These are phyloP conservation scores for Alternaria sp. DNA, from an alignment of 2,329 filamentous ascomycete species.

Conservation along the genomic window DNA sequence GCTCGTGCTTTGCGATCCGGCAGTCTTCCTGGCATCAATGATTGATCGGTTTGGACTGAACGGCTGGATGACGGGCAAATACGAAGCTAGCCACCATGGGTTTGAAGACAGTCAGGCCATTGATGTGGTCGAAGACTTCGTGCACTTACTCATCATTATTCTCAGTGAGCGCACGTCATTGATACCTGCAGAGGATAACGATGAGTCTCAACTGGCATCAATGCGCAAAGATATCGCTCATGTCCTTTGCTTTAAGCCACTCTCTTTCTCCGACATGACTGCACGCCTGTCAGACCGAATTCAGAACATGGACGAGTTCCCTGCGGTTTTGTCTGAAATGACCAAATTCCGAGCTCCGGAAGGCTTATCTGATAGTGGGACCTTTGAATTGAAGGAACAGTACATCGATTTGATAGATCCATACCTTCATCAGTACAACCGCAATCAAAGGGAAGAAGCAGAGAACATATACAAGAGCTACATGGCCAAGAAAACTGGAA, in stretches of 20 bases:
- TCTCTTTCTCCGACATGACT: constrained; percentile 92
- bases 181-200: constrained; percentile 71
- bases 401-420: constrained; percentile 91
- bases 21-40: constrained; percentile 84
- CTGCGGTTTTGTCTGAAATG: constrained; percentile 83
- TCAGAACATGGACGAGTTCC: constrained; percentile 87
- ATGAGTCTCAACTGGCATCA: constrained; percentile 70
- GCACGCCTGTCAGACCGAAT: constrained; percentile 87
- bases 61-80: constrained; percentile 85
- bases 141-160: constrained; percentile 89
- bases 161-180: constrained; percentile 88
- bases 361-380: constrained; percentile 89
- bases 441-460: constrained; percentile 95
- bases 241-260: constrained; percentile 92
- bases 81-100: constrained; percentile 68
- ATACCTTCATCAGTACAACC: constrained; percentile 94
- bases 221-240: constrained; percentile 92
- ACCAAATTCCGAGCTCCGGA: constrained; percentile 90
- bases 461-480: constrained; percentile 87
- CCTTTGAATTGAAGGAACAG: constrained; percentile 88
- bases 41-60: constrained; percentile 91
- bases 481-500: constrained; percentile 86
- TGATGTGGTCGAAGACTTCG: constrained; percentile 94
- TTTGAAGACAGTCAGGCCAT: constrained; percentile 89
- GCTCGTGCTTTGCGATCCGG: constrained; percentile 83